Base-by-base conservation (phyloP, 2,329 filamentous ascomycete species). In the Paracamarosporium sp. region DNA sequence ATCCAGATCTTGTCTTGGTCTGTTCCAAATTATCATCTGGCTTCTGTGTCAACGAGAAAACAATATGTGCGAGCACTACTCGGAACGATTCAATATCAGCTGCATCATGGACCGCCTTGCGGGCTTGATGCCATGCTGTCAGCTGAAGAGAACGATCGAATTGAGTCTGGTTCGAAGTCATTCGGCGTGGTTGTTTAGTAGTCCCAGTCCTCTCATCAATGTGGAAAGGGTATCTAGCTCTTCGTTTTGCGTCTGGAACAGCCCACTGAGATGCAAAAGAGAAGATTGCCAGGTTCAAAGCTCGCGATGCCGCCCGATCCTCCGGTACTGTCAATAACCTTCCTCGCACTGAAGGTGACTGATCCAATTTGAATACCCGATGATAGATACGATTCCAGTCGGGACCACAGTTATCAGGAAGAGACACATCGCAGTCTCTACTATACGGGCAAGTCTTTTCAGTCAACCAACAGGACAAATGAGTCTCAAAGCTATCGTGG, bases 401-500 rank as follows among this genome's bases (percentile, higher is more conserved):
- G 0, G 79, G 71, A 0, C 80, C 79, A 54, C 73, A 74, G 35
- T 78, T 72, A 53, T 67, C 55, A 27, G 68, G 68, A 47, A 68
- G 64, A 28, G 62, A 69, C 33, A 59, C 60, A 24, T 72, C 66
- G 51, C 64, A 64, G 40, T 67, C 59, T 44, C 75, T 64, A 60
- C 74, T 74, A 62, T 85, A 85, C 0, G 83, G 83, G 53, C 83
- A 85, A 2, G 81, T 85, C 45, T 78, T 76, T 58, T 85, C 83
- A 0, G 82, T 83, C 17, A 85, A 62, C 83, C 83, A 85, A 64
- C 83, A 85, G 1, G 82, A 81, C 6, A 85, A 68, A 12, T 80
- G 82, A 62, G 83, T 80, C 60, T 85, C 83, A 60, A 85, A 75
- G 28, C 82, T 83, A 59, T 85, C 82, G 61, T 85, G 83, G 64